Percentiles rank a stretch among this genome's conserved stretches.
These are phyloP conservation scores for Pseudocercospora crystallina DNA, from an alignment of 2,329 filamentous ascomycete species.

Conservation along the genomic window DNA sequence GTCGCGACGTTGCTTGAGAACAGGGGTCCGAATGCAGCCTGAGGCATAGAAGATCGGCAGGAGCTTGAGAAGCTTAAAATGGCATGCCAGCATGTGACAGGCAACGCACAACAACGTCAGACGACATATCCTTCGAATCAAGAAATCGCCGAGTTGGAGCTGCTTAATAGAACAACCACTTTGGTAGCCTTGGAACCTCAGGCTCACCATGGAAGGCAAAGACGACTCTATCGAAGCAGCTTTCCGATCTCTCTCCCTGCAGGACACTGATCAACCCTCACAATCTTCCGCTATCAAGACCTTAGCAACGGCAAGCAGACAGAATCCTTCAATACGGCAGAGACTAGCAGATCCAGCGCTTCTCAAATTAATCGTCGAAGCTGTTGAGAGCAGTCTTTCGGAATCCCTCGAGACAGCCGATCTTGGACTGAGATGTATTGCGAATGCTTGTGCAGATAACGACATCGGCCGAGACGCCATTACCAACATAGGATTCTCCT, in stretches of 20 bases:
- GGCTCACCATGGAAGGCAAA: too few relatives aligned
- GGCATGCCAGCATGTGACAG: too few relatives aligned
- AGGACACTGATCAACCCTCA: background rate
- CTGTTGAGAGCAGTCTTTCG: slow-evolving; percentile 12
- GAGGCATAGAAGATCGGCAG: too few relatives aligned
- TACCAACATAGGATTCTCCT: slow-evolving; percentile 29
- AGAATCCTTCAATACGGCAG: slow-evolving; percentile 10
- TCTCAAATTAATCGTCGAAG: slow-evolving; percentile 16
- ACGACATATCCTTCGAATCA: too few relatives aligned
- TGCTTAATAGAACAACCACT: background rate
- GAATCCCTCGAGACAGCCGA: slow-evolving; percentile 11
- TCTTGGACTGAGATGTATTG: slow-evolving; percentile 32
- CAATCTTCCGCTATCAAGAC: slow-evolving; percentile 9
- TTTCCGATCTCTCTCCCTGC: background rate
- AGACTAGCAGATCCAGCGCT: slow-evolving; percentile 16
- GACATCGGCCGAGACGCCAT: slow-evolving; percentile 17
- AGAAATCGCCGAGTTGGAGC: background rate
- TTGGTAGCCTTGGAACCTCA: too few relatives aligned
- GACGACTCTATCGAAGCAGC: background rate
- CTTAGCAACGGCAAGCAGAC: slow-evolving; percentile 25
- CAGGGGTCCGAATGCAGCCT: too few relatives aligned
- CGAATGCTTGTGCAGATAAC: slow-evolving; percentile 36
- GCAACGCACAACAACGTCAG: too few relatives aligned
- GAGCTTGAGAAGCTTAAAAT: too few relatives aligned
- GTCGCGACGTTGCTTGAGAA: too few relatives aligned